phyloP scores from a whole-genome alignment of 441 rosid species.

The Biscutella laevigata region DNA sequence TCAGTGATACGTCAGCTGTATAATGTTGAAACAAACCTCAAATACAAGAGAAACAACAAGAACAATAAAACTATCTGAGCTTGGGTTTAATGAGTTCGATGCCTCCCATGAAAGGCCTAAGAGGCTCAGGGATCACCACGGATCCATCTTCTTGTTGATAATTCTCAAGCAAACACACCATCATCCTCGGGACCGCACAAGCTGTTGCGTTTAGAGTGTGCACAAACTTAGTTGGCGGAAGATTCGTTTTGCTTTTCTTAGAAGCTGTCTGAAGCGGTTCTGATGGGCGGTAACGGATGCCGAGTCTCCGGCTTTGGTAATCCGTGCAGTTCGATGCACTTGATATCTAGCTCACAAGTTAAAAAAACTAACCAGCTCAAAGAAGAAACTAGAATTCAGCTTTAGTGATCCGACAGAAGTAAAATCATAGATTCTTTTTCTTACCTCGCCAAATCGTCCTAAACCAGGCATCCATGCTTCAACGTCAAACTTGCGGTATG shows the following conservation, averaged over 20 bases:
- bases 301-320: conserved; percentile 87
- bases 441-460: conserved; percentile 87
- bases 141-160: conserved; percentile 91
- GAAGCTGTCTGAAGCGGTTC: conserved; percentile 38
- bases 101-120: conserved; percentile 87
- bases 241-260: conserved; percentile 61
- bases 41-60: conserved; percentile 1
- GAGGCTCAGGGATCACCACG: conserved; percentile 58
- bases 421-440: neutral
- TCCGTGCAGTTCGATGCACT: conserved; percentile 94
- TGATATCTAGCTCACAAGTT: conserved; percentile 51
- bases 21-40: too few species aligned
- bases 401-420: neutral
- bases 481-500: conserved; percentile 85
- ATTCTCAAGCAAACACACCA: conserved; percentile 77
- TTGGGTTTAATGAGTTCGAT: conserved; percentile 55
- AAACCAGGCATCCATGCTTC: conserved; percentile 99
- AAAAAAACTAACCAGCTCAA: too few species aligned
- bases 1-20: too few species aligned
- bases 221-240: conserved; percentile 56
- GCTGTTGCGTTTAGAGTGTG: conserved; percentile 94
- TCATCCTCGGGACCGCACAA: conserved; percentile 89
- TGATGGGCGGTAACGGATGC: conserved; percentile 77
- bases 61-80: conserved; percentile 18
- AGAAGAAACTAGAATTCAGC: neutral